A percentile compares a stretch with the other conserved stretches of the same genome.
These are phyloP conservation scores for Metschnikowia lachancei DNA, from an alignment of 805 yeast genomes.

Conservation along the genomic window DNA sequence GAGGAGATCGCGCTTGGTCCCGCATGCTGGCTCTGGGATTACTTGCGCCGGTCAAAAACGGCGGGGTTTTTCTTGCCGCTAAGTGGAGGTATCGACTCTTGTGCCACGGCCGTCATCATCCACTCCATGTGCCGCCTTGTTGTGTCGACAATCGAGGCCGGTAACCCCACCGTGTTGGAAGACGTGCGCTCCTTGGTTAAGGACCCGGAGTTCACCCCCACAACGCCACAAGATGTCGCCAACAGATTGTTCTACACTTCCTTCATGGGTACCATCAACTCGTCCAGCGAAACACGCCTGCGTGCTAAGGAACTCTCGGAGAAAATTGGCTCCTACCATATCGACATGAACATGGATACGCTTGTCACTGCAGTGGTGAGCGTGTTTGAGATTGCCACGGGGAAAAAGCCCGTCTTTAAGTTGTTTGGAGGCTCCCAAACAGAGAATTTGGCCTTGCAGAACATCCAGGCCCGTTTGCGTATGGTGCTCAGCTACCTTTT, in stretches of 20 bases:
- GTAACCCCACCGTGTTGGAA: conserved; percentile 68
- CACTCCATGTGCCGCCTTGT: conserved; percentile 92
- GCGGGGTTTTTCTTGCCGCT: conserved; percentile 92
- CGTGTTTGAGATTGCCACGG: conserved; percentile 86
- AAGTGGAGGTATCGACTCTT: conserved; percentile 96
- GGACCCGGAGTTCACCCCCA: conserved; percentile 60
- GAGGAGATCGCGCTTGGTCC: conserved; percentile 98
- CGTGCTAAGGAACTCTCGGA: conserved; percentile 77
- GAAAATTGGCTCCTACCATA: conserved; percentile 83
- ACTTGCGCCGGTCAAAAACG: conserved; percentile 82
- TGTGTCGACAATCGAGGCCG: conserved; percentile 60
- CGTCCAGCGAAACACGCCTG: conserved; percentile 79
- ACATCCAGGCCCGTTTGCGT: conserved; percentile 92
- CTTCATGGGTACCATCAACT: conserved; percentile 94
- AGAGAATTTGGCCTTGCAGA: conserved; percentile 92
- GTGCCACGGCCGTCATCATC: conserved; percentile 95
- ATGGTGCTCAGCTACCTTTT: conserved; percentile 93
- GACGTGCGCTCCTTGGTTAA: conserved; percentile 75
- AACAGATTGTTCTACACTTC: conserved; percentile 77
- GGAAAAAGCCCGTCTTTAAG: conserved; percentile 82
- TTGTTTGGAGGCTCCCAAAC: conserved; percentile 90
- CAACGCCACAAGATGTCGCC: conserved; percentile 73
- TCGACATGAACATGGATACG: conserved; percentile 87
- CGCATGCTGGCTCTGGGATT: conserved; percentile 99
- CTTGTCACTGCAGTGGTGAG: conserved; percentile 70